Base-by-base conservation (phyloP, 257 asterid genomes). In the Jaltomata sinuosa region DNA sequence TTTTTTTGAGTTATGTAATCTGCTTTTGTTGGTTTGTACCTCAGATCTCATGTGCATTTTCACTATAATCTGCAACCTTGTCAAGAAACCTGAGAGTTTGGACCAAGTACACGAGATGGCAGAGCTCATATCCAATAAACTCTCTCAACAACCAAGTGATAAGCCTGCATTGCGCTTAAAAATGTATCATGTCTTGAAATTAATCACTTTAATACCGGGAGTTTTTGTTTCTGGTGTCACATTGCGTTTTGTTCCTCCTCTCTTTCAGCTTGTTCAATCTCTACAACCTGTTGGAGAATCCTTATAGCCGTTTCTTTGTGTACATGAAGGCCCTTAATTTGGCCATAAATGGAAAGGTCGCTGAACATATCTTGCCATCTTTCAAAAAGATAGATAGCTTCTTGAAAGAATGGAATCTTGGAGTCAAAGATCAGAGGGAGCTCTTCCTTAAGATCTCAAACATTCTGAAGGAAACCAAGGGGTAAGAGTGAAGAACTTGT, bases 21-120 rank as follows among this genome's bases (percentile, higher is more conserved):
- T 84, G 6, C 34, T 22, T 18, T 84, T 11, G 38, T 82, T 78
- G 38, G n/a, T 15, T 67, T 53, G 50, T 87, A 84, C 79, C 15
- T 74, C 93, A 96, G 95, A 95, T 89, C 93, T 94, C 21, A 98
- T 94, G 86, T 96, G 99, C 82, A 86, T 91, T 54, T 94, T 90
- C 87, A 93, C 96, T 87, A 90, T 96, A 36, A 92, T 94, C 79
- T 94, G 97, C 91, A 90, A 90, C 92, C 91, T 94, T 85, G 98
- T 94, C 54, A 94, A 92, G 92, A 90, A 90, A 91, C 89, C 92
- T 22, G 92, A 88, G 88, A 94, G 87, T 88, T 88, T 88, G 74
- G 97, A 94, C 87, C 91, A 94, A 89, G 95, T 89, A 79, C 93
- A 90, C 80, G 90, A 92, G 90, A 91, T 94, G 85, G 92, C 96